Base-by-base conservation (phyloP, 495 filamentous ascomycete species). In the Annulohypoxylon maeteangense region DNA sequence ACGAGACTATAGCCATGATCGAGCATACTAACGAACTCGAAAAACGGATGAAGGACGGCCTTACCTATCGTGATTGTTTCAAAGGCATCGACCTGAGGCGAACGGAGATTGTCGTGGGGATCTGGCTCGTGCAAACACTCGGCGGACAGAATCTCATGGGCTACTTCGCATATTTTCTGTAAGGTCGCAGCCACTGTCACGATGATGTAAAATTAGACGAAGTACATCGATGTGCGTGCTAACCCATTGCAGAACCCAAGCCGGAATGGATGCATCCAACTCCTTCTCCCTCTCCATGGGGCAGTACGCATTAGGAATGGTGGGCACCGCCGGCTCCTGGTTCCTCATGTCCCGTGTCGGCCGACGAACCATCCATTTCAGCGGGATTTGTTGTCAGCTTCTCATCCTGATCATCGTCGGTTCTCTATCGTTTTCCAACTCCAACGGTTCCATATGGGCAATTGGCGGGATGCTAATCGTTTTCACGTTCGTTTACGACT, bases 1-100 rank as follows among this genome's bases (percentile, higher is more conserved):
- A 90, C 50, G 87, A 91, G 75, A 90, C 88, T 0, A 81, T 93
- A 47, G 83, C 89, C 36, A 91, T 92, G 89, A 92, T 92, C 81
- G 82, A 86, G 44, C 88, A 91, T 72, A 91, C 90, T 16, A 89
- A 90, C 29, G 87, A 87, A 11, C 76, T 92, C 16, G 90, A 93
- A 75, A 83, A 86, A 58, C 81, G 82, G 36, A 80, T 86, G 61
- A 86, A 84, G 29, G 79, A 81, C 16, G 86, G 88, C 12, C 81
- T 89, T 4, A 85, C 80, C 23, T 91, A 90, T 70, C 53, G 86
- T 4, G 90, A 92, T 65, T 90, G 90, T 75, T 92, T 92, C 83
- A 86, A 81, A 58, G 88, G 89, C 18, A 83, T 86, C 22, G 87
- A 92, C 70, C 80, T 87, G 20, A 85, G 88, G 34, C 88, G 90